phyloP scores from a whole-genome alignment of 2,329 filamentous ascomycete genomes.

The Hypocreales sp. region DNA sequence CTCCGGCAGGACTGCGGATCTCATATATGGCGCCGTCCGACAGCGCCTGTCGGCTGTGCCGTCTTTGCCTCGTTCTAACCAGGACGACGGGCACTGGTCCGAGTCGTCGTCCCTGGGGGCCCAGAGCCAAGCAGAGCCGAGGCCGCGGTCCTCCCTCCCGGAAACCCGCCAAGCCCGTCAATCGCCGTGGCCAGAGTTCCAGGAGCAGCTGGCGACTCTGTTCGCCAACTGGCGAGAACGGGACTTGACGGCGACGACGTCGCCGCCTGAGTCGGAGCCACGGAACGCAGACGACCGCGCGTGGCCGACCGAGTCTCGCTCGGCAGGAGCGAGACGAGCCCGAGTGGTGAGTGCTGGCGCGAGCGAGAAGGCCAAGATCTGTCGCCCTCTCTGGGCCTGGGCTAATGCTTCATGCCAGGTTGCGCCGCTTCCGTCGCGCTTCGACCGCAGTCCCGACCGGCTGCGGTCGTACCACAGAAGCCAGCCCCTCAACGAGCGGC shows the following conservation, averaged over 20 bases:
- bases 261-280: neutral
- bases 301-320: neutral
- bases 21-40: conserved; percentile 12
- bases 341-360: conserved; percentile 1
- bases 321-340: neutral
- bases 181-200: neutral
- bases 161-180: conserved; percentile 3
- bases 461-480: neutral
- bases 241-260: neutral
- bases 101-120: conserved; percentile 5
- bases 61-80: conserved; percentile 4
- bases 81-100: conserved; percentile 9
- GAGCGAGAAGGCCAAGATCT: too few species aligned
- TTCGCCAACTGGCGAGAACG: conserved; percentile 1
- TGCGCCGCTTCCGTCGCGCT: neutral
- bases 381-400: too few species aligned
- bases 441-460: neutral
- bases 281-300: conserved; percentile 1
- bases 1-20: conserved; percentile 8
- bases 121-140: conserved; percentile 1
- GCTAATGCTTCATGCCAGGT: neutral
- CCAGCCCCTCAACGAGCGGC: neutral
- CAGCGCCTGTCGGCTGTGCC: too few species aligned
- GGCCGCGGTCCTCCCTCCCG: conserved; percentile 1
- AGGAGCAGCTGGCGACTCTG: conserved; percentile 1